These are phyloP conservation scores for Oidiodendron maius DNA, from an alignment of 495 filamentous ascomycete genomes.

Conservation along the genomic window DNA sequence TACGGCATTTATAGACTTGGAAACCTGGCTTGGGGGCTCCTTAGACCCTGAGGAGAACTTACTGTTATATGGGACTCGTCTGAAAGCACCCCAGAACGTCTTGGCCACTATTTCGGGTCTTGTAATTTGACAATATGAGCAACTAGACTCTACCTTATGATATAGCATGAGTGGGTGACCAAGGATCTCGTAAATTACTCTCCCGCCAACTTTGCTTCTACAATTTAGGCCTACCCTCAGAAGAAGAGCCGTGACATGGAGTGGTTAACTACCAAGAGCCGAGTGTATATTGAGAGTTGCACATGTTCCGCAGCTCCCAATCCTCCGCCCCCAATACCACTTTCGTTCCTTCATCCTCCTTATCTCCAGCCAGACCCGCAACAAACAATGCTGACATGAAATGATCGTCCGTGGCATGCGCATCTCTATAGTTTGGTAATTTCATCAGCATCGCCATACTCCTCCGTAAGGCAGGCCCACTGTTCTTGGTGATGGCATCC, in stretches of 20 bases:
- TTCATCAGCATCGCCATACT: constrained; percentile 54
- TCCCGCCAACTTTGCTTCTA: too few species aligned
- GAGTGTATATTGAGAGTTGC: constrained; percentile 52
- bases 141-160: too few species aligned
- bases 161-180: neutral
- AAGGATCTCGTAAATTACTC: neutral
- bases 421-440: constrained; percentile 51
- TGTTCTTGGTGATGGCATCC: constrained; percentile 40
- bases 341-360: constrained; percentile 37
- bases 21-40: too few species aligned
- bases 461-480: constrained; percentile 38
- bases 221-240: too few species aligned
- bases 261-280: constrained; percentile 26
- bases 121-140: too few species aligned
- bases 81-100: too few species aligned
- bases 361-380: constrained; percentile 44
- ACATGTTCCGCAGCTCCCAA: constrained; percentile 63
- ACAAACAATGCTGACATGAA: constrained; percentile 55
- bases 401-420: constrained; percentile 60
- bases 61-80: too few species aligned
- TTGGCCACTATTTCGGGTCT: too few species aligned
- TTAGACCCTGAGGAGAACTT: too few species aligned
- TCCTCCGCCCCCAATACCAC: constrained; percentile 46
- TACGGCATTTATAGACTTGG: too few species aligned
- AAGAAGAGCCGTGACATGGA: too few species aligned